Percentiles rank a stretch among this genome's conserved stretches.
Evolutionary conservation across 2,329 filamentous ascomycete genomes (phyloP).

Genomic region (Stagonosporopsis vannaccii): DNA sequence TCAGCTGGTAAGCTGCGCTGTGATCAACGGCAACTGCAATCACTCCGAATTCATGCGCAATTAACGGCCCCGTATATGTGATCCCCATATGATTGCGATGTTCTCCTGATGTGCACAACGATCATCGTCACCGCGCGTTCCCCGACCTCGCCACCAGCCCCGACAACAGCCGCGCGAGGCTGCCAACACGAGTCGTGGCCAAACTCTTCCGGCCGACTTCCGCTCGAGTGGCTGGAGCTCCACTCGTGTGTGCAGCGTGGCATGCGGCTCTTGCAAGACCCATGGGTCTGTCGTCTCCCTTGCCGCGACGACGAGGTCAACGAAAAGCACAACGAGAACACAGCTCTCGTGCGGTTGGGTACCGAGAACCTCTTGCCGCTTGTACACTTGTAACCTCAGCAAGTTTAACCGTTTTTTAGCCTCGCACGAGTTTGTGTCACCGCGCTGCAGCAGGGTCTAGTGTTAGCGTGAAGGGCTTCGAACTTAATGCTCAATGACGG

Average conservation of each 20-base stretch:
- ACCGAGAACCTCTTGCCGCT: constrained; percentile 8
- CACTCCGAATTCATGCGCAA: constrained; percentile 15
- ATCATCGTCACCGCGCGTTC: constrained; percentile 19
- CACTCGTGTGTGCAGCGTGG: constrained; percentile 9
- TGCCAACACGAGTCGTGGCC: constrained; percentile 11
- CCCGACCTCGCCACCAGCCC: constrained; percentile 12
- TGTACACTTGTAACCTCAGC: constrained; percentile 17
- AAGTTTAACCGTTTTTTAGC: constrained; percentile 9
- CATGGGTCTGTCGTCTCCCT: constrained; percentile 1
- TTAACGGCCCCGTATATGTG: constrained; percentile 14
- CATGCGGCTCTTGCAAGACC: not conserved
- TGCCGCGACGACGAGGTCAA: constrained; percentile 2
- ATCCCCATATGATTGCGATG: constrained; percentile 23
- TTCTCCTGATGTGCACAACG: constrained; percentile 20
- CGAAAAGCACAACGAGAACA: constrained; percentile 26
- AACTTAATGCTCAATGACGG: constrained; percentile 9
- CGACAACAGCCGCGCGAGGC: constrained; percentile 12
- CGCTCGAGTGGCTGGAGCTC: constrained; percentile 17
- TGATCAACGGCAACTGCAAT: constrained; percentile 5
- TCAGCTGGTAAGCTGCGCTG: too few species aligned
- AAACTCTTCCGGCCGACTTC: constrained; percentile 6
- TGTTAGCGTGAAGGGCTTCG: constrained; percentile 1
- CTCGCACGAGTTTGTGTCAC: constrained; percentile 19
- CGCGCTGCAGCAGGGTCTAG: constrained; percentile 5
- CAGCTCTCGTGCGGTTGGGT: constrained; percentile 8